These are phyloP conservation scores for Chernovozyma sophiae-reginae DNA, from an alignment of 1,139 yeast species.

Conservation along the genomic window DNA sequence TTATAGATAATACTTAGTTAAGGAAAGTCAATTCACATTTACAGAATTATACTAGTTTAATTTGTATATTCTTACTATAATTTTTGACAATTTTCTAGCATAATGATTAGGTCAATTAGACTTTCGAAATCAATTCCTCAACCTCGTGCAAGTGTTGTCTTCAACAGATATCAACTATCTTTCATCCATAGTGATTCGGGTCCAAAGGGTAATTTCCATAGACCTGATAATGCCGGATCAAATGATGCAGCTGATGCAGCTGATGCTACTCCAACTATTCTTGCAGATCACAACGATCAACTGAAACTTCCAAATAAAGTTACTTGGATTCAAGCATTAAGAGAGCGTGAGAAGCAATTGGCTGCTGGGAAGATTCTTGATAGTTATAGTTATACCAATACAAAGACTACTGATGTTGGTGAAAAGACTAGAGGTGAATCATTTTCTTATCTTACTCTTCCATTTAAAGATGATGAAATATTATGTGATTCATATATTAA, in stretches of 20 bases:
- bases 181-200: background rate
- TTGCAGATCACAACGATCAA: conserved; percentile 46
- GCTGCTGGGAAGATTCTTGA: conserved; percentile 69
- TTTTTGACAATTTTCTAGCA: too few relatives aligned
- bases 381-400: conserved; percentile 66
- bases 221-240: conserved; percentile 39
- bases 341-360: conserved; percentile 67
- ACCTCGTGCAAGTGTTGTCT: background rate
- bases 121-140: background rate
- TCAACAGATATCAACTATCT: background rate
- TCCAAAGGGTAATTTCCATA: conserved; percentile 22
- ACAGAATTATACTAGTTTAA: too few relatives aligned
- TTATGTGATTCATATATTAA: conserved; percentile 83
- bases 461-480: conserved; percentile 81
- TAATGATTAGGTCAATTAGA: background rate
- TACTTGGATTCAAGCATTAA: conserved; percentile 81
- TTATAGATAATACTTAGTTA: too few relatives aligned
- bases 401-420: conserved; percentile 65
- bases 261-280: conserved; percentile 62
- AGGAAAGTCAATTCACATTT: too few relatives aligned
- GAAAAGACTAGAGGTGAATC: conserved; percentile 76
- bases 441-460: conserved; percentile 67
- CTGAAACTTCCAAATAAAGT: conserved; percentile 49
- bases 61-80: too few relatives aligned
- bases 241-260: conserved; percentile 54